phyloP scores from a whole-genome alignment of 164 flowering plant species.

The Nymphaea thermarum region DNA sequence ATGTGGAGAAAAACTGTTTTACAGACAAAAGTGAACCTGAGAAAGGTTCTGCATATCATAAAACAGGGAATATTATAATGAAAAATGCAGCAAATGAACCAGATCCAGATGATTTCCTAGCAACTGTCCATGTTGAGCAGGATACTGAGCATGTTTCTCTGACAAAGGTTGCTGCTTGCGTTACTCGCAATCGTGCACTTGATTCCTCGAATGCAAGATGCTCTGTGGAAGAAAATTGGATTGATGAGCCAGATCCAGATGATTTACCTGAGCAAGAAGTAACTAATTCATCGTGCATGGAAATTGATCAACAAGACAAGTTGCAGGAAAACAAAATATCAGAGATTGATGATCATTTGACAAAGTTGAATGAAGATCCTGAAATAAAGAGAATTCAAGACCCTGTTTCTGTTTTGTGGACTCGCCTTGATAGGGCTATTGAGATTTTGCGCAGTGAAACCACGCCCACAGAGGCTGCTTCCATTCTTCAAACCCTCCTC shows the following conservation, averaged over 20 bases:
- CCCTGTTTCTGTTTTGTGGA: slow-evolving; percentile 40
- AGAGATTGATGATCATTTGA: background rate
- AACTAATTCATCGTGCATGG: background rate
- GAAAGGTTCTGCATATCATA: background rate
- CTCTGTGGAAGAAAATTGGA: background rate
- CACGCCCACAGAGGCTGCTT: slow-evolving; percentile 28
- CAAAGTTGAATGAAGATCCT: slow-evolving; percentile 1
- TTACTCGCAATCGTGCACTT: background rate
- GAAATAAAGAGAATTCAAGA: slow-evolving; percentile 70
- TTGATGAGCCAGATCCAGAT: slow-evolving; percentile 30
- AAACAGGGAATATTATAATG: background rate
- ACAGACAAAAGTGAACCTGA: background rate
- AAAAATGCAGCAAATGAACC: slow-evolving; percentile 7
- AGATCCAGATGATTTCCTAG: slow-evolving; percentile 14
- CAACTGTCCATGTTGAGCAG: background rate
- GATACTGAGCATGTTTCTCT: slow-evolving; percentile 2
- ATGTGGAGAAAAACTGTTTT: background rate
- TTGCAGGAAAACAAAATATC: background rate
- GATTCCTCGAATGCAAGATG: background rate
- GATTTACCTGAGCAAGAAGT: slow-evolving; percentile 4
- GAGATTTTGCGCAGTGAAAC: slow-evolving; percentile 46
- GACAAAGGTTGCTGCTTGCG: background rate
- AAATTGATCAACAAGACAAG: background rate
- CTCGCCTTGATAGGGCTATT: slow-evolving; percentile 58
- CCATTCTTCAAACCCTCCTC: slow-evolving; percentile 51